Conservation (phyloP, 495 filamentous ascomycete species). For the Jackrogersella minutella region DNA sequence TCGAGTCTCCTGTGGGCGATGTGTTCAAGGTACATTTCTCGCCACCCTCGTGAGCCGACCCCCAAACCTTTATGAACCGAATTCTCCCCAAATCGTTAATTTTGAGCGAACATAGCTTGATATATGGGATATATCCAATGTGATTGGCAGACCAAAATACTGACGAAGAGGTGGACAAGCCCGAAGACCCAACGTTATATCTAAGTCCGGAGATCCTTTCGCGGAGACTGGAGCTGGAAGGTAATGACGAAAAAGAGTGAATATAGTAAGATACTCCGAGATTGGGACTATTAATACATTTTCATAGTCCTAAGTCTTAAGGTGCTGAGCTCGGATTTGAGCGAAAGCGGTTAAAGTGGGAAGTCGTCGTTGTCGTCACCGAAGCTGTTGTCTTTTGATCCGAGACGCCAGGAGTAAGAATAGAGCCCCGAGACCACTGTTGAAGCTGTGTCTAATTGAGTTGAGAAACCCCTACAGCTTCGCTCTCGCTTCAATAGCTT, state of each 20-base stretch:
- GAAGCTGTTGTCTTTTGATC: neutral
- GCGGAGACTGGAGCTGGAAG: neutral
- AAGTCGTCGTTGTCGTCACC: slow-evolving; percentile 2
- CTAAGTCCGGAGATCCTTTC: neutral
- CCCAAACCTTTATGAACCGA: neutral
- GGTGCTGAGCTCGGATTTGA: neutral
- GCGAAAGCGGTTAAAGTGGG: neutral
- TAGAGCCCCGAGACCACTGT: neutral
- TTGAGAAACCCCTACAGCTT: slow-evolving; percentile 59
- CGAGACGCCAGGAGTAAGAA: neutral
- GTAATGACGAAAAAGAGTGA: neutral
- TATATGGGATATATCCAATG: neutral
- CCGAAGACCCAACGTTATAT: neutral
- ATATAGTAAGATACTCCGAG: neutral
- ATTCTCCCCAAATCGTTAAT: neutral
- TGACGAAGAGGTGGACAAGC: slow-evolving; percentile 12
- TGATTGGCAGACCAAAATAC: slow-evolving; percentile 22
- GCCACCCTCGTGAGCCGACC: neutral
- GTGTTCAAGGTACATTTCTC: neutral
- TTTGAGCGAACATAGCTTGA: neutral
- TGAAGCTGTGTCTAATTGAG: neutral
- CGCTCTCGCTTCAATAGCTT: slow-evolving; percentile 61
- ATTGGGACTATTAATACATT: neutral
- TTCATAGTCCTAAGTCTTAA: neutral
- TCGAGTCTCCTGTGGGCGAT: slow-evolving; percentile 4